Evolutionary conservation across 73 alveolate genomes (phyloP).

Genomic region (Blepharisma japonicum): DNA sequence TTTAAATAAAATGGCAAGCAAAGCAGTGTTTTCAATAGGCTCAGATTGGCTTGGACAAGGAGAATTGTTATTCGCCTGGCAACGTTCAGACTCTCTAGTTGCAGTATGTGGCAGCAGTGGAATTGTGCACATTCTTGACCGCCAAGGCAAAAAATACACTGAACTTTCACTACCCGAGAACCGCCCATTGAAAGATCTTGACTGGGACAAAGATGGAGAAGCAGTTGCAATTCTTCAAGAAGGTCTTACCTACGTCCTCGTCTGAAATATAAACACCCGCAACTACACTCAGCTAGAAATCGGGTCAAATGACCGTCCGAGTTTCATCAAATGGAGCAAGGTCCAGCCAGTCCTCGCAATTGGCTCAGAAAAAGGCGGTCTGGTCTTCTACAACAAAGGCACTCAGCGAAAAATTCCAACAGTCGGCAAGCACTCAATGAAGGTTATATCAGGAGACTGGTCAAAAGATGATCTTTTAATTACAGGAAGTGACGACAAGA

Average conservation of each 20-base stretch:
- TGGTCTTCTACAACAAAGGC: slow-evolving; percentile 95
- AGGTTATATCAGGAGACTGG: slow-evolving; percentile 94
- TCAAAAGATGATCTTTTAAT: slow-evolving; percentile 39
- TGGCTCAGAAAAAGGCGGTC: slow-evolving; percentile 97
- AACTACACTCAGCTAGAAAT: slow-evolving; percentile 41
- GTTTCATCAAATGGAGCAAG: slow-evolving; percentile 94
- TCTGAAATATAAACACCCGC: slow-evolving; percentile 13
- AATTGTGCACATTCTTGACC: slow-evolving; percentile 14
- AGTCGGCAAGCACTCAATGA: slow-evolving; percentile 96
- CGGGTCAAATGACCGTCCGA: slow-evolving; percentile 78
- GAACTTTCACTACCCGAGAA: slow-evolving; percentile 75
- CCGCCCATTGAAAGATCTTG: slow-evolving; percentile 79
- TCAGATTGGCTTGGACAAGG: not conserved
- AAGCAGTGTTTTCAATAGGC: slow-evolving; percentile 23
- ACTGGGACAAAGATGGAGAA: slow-evolving; percentile 97
- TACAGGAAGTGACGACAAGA: slow-evolving; percentile 92
- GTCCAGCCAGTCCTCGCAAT: slow-evolving; percentile 90
- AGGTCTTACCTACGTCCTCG: slow-evolving; percentile 39
- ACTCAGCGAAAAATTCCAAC: slow-evolving; percentile 91
- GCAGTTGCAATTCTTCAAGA: slow-evolving; percentile 90
- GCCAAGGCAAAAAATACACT: slow-evolving; percentile 80
- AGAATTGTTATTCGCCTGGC: slow-evolving; percentile 23
- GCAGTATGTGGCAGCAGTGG: slow-evolving; percentile 20
- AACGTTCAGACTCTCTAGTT: not conserved
- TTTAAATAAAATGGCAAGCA: not conserved